Base-by-base conservation (phyloP, 495 filamentous ascomycete genomes). In the Patellaria atrata region DNA sequence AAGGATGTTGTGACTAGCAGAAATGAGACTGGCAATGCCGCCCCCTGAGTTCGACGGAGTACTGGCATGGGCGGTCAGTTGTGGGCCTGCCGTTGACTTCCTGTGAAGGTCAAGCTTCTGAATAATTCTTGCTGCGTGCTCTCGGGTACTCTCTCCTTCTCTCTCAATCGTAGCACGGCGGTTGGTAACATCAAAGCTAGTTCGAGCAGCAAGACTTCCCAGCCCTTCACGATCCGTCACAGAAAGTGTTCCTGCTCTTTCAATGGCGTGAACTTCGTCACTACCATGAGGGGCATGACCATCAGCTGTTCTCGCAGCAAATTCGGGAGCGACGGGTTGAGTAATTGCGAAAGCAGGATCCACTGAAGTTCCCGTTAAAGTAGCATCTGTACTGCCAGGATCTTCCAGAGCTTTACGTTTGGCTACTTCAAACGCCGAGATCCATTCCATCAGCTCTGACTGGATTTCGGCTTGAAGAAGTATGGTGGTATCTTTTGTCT, bases 301-400 rank as follows among this genome's bases (percentile, higher is more conserved):
- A 45, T 91, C 83, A 8, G 71, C 54, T 4, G 67, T 57, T 45
- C 79, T 84, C 22, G 82, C 81, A 8, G 82, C 77, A 50, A 94
- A 93, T 49, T 93, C 86, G 3, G 81, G 79, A 1, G 89, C 79
- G 27, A 78, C 76, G 11, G 89, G 79, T 13, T 82, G 79, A 5
- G 79, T 92, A 44, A 97, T 86, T 7, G 85, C 74, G 58, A 96
- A 96, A 9, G 89, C 91, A 21, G 83, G 78, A 54, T 94, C 85
- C 33, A 67, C 61, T 21, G 62, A 55, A 15, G 52, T 55, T 19
- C 68, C 47, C 26, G 73, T 73, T 5, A 68, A 69, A n/a, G 68
- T 62, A 29, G 71, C 56, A 39, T 71, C 75, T 21, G 57, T 74
- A 60, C 61, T 82, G 45, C 61, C 70, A 55, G 61, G 73, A 47